A percentile compares a stretch with the other conserved stretches of the same genome.
Evolutionary conservation across 108 stramenopile species (phyloP).

Genomic region (Cyclotella atomus): DNA sequence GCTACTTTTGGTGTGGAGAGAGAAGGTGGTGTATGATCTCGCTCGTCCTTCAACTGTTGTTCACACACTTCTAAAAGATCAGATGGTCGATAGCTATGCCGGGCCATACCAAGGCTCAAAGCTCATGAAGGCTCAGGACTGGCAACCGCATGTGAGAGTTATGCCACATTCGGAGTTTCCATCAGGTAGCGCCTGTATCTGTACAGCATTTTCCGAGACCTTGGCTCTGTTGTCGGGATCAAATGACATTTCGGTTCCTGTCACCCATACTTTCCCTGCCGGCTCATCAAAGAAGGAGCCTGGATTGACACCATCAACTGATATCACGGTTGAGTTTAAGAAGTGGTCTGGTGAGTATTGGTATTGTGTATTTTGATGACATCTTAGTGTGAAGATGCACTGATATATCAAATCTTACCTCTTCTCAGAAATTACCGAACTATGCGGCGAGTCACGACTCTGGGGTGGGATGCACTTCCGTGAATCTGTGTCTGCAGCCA

Average conservation of each 20-base stretch:
- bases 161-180: constrained; percentile 24
- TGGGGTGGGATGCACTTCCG: constrained; percentile 2
- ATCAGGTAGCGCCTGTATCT: constrained; percentile 12
- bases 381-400: too few species aligned
- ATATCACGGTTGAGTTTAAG: neutral
- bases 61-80: neutral
- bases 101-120: constrained; percentile 1
- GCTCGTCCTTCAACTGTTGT: neutral
- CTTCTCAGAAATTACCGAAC: neutral
- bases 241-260: neutral
- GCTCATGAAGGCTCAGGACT: neutral
- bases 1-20: constrained; percentile 11
- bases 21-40: constrained; percentile 5
- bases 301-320: neutral
- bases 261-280: neutral
- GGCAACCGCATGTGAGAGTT: neutral
- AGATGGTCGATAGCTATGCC: neutral
- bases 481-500: neutral
- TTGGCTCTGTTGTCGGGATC: neutral
- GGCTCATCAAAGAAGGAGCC: neutral
- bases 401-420: too few species aligned
- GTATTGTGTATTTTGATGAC: too few species aligned
- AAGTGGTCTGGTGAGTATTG: too few species aligned
- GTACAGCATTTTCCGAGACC: neutral
- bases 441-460: neutral